phyloP scores from a whole-genome alignment of 768 basidiomycete species.

The Rubroboletus satanas region DNA sequence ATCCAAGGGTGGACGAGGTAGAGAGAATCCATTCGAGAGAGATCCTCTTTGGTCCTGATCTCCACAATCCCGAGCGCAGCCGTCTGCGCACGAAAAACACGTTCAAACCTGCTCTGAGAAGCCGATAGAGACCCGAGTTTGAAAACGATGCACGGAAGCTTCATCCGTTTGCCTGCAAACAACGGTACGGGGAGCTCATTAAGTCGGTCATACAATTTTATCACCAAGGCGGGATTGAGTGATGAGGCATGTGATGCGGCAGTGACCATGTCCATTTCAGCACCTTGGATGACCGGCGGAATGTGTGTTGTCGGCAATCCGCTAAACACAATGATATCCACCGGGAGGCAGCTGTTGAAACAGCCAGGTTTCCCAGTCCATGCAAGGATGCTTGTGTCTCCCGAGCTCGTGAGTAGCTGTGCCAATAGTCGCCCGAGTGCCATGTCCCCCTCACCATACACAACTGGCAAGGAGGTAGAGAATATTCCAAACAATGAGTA shows the following conservation, averaged over 20 bases:
- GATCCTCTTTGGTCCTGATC: neutral
- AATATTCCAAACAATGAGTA: slow-evolving; percentile 14
- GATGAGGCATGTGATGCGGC: neutral
- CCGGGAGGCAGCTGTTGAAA: neutral
- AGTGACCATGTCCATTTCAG: neutral
- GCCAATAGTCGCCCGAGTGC: neutral
- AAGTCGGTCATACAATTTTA: neutral
- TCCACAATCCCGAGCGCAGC: neutral
- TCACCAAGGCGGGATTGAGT: neutral
- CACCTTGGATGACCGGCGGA: neutral
- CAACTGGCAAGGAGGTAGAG: slow-evolving; percentile 1
- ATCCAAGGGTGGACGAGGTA: neutral
- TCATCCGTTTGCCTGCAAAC: neutral
- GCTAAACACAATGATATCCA: neutral
- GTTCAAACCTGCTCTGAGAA: neutral
- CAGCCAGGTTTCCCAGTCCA: neutral
- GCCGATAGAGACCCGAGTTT: neutral
- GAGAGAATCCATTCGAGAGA: neutral
- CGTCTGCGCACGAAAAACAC: neutral
- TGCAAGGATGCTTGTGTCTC: neutral
- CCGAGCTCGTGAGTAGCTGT: neutral
- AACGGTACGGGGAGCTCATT: neutral
- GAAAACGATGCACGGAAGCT: neutral
- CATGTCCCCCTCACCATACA: slow-evolving; percentile 5
- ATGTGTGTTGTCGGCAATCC: neutral